Base-by-base conservation (phyloP, 345 rosid species). In the Salix udensis region DNA sequence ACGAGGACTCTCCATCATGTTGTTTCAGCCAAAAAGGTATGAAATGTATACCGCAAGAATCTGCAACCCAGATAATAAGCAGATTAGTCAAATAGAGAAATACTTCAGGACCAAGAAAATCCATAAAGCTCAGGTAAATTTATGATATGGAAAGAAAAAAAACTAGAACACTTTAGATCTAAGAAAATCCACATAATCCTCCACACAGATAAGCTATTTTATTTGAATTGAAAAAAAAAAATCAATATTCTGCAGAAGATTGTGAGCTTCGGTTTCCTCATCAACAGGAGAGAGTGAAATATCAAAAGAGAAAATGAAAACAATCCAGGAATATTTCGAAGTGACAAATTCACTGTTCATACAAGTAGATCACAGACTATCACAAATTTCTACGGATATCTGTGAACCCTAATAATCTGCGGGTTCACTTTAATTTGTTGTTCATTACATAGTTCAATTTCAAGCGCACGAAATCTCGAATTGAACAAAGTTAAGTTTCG, bases 1-100 rank as follows among this genome's bases (percentile, higher is more conserved):
- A n/a, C n/a, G n/a, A n/a, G n/a, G n/a, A n/a, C n/a, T n/a, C n/a
- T 66, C 81, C 85, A 79, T 85, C 64, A 60, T 70, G 62, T 15
- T n/a, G 61, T 50, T 65, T 69, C 65, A 64, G 39, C 77, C 62
- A 34, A 60, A 15, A 55, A 73, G 24, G 42, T 55, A 65, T 28
- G 24, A 67, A 79, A 76, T 53, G 58, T 65, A 74, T 48, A 28
- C 72, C 44, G 68, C 72, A n/a, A 55, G 46, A 46, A 76, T 71
- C 78, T 72, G 69, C 36, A 68, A 77, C 46, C 46, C 65, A 67
- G 36, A 58, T 14, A 64, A 70, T 2, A 55, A 77, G 30, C 65
- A 30, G 8, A 58, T 9, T 10, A 15, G 42, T 69, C 37, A 36
- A 26, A 53, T 23, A 30, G 71, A 74, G 50, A 68, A 76, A n/a